These are phyloP conservation scores for Pleurozium schreberi DNA, from an alignment of 225 moss, liverwort and hornwort species.

Conservation along the genomic window DNA sequence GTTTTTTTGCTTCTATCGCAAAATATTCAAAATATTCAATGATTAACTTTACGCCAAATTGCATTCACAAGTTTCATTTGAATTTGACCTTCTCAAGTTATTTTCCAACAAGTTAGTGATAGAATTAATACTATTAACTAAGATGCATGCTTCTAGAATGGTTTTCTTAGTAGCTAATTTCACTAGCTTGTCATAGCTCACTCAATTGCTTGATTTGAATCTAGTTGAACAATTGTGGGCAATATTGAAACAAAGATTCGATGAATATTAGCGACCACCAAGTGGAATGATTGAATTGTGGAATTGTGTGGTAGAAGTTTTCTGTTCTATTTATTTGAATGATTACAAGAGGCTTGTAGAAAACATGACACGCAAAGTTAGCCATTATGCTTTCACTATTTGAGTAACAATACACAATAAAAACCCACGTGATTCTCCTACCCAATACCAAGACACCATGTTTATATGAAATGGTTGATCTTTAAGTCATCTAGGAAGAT, in stretches of 20 bases:
- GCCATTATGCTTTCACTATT: neutral
- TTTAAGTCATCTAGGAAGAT: neutral
- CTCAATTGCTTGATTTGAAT: too few relatives aligned
- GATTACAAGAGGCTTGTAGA: too few relatives aligned
- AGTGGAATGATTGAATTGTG: neutral
- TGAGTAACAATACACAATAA: fast-evolving
- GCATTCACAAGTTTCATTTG: neutral
- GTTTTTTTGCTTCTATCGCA: too few relatives aligned
- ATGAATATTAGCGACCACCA: fast-evolving
- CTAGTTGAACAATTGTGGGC: neutral
- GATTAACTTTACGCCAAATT: too few relatives aligned
- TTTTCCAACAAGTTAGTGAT: neutral
- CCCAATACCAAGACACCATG: neutral
- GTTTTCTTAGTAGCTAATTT: neutral
- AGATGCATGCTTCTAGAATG: too few relatives aligned
- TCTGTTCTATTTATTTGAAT: too few relatives aligned
- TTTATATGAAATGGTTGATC: neutral
- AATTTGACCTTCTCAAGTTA: neutral
- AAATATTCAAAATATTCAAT: too few relatives aligned
- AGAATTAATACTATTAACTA: neutral
- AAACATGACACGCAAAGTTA: too few relatives aligned
- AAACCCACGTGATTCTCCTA: too few relatives aligned
- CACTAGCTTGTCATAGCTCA: neutral
- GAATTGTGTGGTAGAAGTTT: neutral
- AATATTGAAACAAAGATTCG: neutral